Percentiles rank a stretch among this genome's conserved stretches.
Evolutionary conservation across 495 filamentous ascomycete species (phyloP).

Genomic region (Cercophora scortea): DNA sequence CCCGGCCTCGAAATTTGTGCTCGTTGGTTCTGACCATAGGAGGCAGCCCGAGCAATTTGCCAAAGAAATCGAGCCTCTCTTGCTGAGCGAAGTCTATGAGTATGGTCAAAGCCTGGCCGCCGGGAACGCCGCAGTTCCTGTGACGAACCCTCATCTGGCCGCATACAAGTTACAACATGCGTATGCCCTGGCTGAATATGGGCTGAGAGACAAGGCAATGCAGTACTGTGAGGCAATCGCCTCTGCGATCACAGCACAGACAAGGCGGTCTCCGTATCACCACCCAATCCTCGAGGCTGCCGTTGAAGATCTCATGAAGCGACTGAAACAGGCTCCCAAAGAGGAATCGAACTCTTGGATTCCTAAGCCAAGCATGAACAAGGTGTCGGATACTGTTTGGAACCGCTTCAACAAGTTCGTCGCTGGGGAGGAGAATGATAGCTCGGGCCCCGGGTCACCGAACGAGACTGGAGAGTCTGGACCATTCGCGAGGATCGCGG

Average conservation of each 20-base stretch:
- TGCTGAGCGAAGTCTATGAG: slow-evolving; percentile 91
- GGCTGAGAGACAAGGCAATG: slow-evolving; percentile 72
- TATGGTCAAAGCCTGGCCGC: slow-evolving; percentile 65
- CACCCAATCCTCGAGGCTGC: slow-evolving; percentile 62
- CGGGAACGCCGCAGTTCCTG: slow-evolving; percentile 40
- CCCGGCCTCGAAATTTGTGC: slow-evolving; percentile 62
- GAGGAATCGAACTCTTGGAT: slow-evolving; percentile 70
- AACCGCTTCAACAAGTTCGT: slow-evolving; percentile 92
- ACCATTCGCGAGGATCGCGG: slow-evolving; percentile 72
- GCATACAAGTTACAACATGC: slow-evolving; percentile 87
- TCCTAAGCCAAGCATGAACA: slow-evolving; percentile 88
- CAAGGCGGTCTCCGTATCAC: slow-evolving; percentile 76
- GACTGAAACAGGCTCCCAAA: slow-evolving; percentile 75
- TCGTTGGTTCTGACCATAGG: slow-evolving; percentile 76
- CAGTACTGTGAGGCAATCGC: slow-evolving; percentile 85
- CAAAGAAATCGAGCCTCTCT: slow-evolving; percentile 71
- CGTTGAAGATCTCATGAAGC: slow-evolving; percentile 75
- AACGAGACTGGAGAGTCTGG: slow-evolving; percentile 56
- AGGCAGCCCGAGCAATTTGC: slow-evolving; percentile 56
- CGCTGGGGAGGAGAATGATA: slow-evolving; percentile 73
- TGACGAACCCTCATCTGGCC: slow-evolving; percentile 72
- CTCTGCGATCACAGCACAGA: slow-evolving; percentile 70
- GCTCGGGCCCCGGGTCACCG: slow-evolving; percentile 48
- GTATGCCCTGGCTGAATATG: slow-evolving; percentile 71
- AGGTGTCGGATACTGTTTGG: slow-evolving; percentile 81